These are phyloP conservation scores for Peronospora farinosa DNA, from an alignment of 352 stramenopile genomes.

Conservation along the genomic window DNA sequence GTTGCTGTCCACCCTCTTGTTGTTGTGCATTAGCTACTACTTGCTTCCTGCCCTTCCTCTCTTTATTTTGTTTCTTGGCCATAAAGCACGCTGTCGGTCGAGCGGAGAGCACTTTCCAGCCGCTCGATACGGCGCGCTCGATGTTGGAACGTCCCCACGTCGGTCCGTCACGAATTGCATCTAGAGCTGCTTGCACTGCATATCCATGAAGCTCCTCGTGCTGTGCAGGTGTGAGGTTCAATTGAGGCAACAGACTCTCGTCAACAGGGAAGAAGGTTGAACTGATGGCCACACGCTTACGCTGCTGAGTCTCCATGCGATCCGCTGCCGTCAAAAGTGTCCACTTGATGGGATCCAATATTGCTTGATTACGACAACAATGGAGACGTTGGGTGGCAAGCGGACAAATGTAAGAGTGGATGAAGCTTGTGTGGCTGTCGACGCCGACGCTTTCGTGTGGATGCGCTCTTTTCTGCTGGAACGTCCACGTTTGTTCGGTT, in stretches of 20 bases:
- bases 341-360: neutral
- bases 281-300: constrained; percentile 31
- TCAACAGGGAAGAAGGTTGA: constrained; percentile 52
- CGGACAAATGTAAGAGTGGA: constrained; percentile 20
- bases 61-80: constrained; percentile 40
- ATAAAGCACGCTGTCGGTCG: constrained; percentile 46
- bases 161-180: constrained; percentile 50
- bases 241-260: constrained; percentile 40
- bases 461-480: constrained; percentile 16
- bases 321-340: neutral
- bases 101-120: constrained; percentile 52
- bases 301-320: constrained; percentile 27
- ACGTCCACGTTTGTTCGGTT: constrained; percentile 18
- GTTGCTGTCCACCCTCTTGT: constrained; percentile 3
- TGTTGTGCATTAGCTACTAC: neutral
- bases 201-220: constrained; percentile 60
- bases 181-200: constrained; percentile 40
- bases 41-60: constrained; percentile 16
- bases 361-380: neutral
- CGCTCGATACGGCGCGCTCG: constrained; percentile 31
- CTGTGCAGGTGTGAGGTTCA: constrained; percentile 44
- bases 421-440: constrained; percentile 8
- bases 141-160: constrained; percentile 63
- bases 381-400: constrained; percentile 8
- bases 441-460: constrained; percentile 8